Conservation (phyloP, 1,284 basidiomycete species). For the Fomitopsis schrenkii region DNA sequence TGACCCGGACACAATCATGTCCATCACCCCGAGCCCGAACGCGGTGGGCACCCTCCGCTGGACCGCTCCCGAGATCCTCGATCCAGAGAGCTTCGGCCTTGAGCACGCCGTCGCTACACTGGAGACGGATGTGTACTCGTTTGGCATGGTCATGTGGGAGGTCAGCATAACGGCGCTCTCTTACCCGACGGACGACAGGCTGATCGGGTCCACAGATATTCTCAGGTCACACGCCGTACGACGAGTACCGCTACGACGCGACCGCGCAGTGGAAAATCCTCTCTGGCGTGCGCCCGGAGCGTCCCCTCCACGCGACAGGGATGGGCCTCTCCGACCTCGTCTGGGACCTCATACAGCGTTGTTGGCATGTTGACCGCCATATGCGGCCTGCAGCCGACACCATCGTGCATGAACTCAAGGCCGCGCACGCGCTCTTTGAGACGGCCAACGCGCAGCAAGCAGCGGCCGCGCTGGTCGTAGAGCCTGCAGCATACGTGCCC, state of each 20-base stretch:
- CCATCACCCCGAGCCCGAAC: background rate
- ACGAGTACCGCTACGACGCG: background rate
- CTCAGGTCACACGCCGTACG: background rate
- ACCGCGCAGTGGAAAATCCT: background rate
- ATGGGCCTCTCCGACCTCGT: background rate
- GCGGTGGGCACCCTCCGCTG: background rate
- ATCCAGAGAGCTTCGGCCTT: background rate
- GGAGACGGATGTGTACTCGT: slow-evolving; percentile 6
- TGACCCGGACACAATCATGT: background rate
- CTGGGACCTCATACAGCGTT: slow-evolving; percentile 1
- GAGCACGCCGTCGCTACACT: slow-evolving; percentile 1
- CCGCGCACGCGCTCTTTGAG: background rate
- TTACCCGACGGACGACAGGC: background rate
- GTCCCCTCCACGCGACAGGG: background rate
- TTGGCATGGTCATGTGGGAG: slow-evolving; percentile 5
- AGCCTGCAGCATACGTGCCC: background rate
- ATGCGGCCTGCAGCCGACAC: background rate
- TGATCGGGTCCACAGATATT: background rate
- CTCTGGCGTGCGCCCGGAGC: background rate
- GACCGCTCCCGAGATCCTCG: slow-evolving; percentile 7
- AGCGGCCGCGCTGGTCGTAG: background rate
- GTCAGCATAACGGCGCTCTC: background rate
- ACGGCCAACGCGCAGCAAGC: background rate
- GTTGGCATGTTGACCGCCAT: background rate
- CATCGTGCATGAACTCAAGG: background rate